phyloP scores from a whole-genome alignment of 805 yeast species.

The Wickerhamiella vanderwaltii region DNA sequence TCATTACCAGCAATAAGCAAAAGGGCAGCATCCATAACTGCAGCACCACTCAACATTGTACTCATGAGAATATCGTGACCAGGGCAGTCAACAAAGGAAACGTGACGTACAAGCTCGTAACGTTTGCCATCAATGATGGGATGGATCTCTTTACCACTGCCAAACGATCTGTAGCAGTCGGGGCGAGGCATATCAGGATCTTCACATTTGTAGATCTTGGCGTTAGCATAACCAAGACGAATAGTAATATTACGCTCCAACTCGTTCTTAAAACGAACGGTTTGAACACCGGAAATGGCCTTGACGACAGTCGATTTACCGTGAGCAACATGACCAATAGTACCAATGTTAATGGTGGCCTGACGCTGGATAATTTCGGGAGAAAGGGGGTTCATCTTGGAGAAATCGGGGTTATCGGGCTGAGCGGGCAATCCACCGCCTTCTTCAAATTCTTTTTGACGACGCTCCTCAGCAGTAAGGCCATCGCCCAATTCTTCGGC shows the following conservation, averaged over 20 bases:
- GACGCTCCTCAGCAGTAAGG: slow-evolving; percentile 56
- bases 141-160: slow-evolving; percentile 85
- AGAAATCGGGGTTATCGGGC: slow-evolving; percentile 78
- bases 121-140: slow-evolving; percentile 86
- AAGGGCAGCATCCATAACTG: slow-evolving; percentile 99
- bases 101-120: slow-evolving; percentile 85
- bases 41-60: slow-evolving; percentile 99
- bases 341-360: slow-evolving; percentile 97
- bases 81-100: slow-evolving; percentile 98
- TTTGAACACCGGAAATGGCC: slow-evolving; percentile 97
- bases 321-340: slow-evolving; percentile 83
- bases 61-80: slow-evolving; percentile 99
- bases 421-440: slow-evolving; percentile 98
- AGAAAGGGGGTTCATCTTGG: slow-evolving; percentile 69
- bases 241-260: slow-evolving; percentile 98
- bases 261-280: slow-evolving; percentile 98
- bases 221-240: slow-evolving; percentile 97
- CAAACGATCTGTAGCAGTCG: slow-evolving; percentile 86
- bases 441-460: slow-evolving; percentile 80
- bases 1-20: slow-evolving; percentile 95
- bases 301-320: slow-evolving; percentile 89
- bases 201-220: slow-evolving; percentile 90
- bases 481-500: slow-evolving; percentile 46
- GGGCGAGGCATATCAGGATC: slow-evolving; percentile 82
- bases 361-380: slow-evolving; percentile 92